A percentile compares a stretch with the other conserved stretches of the same genome.
These are phyloP conservation scores for Conticribra guillardii DNA, from an alignment of 108 stramenopile genomes.

Conservation along the genomic window DNA sequence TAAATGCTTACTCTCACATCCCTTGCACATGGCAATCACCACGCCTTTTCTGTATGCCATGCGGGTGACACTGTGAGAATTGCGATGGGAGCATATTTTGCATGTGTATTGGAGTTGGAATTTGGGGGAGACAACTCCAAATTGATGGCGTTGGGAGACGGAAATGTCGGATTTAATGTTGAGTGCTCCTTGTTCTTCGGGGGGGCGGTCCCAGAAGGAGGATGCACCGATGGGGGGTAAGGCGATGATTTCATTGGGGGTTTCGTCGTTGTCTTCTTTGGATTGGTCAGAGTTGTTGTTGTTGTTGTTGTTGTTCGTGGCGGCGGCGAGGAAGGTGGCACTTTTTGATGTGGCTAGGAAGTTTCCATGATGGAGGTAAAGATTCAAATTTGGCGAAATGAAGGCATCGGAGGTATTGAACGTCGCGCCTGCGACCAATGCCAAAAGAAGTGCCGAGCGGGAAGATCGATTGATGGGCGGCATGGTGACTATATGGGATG, in stretches of 20 bases:
- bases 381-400: too few relatives aligned
- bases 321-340: background rate
- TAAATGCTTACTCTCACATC: conserved; percentile 68
- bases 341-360: too few relatives aligned
- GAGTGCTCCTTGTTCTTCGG: background rate
- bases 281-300: too few relatives aligned
- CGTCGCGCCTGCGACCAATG: too few relatives aligned
- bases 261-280: background rate
- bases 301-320: background rate
- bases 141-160: conserved; percentile 2
- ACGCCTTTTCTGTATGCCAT: conserved; percentile 73
- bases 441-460: too few relatives aligned
- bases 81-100: conserved; percentile 72
- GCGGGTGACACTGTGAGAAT: conserved; percentile 48
- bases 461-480: too few relatives aligned
- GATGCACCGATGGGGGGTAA: conserved; percentile 18
- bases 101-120: conserved; percentile 86
- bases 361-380: too few relatives aligned
- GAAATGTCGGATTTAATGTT: background rate
- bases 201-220: conserved; percentile 20
- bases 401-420: too few relatives aligned
- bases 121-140: conserved; percentile 45
- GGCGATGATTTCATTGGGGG: background rate
- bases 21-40: conserved; percentile 77
- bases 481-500: too few relatives aligned